Base-by-base conservation (phyloP, 257 asterid species). In the Nicotiana paniculata region DNA sequence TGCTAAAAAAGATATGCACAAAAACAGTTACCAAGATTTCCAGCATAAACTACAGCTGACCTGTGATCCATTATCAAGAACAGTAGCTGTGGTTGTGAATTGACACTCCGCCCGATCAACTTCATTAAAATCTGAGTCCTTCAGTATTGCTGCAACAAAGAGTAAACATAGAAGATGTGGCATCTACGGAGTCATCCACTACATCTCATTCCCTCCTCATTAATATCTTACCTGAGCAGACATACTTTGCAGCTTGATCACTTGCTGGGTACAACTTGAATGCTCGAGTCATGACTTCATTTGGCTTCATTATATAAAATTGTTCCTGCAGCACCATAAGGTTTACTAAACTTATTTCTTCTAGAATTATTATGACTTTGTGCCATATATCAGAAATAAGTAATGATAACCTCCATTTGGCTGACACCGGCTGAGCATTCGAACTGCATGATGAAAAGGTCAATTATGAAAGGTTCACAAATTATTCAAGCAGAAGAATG, bases 81-180 rank as follows among this genome's bases (percentile, higher is more conserved):
- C 89, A 24, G 99, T 96, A 76, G 99, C 93, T 77, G 95, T 93
- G 70, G 99, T 96, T 48, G 98, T 90, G 81, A 96, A 96, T 75
- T 94, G 97, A 78, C 99, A 96, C 86, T 96, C 97, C 39, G 98
- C 98, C 89, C 93, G 87, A 87, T 96, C 98, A 89, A 90, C 97
- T 90, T 94, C 99, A 79, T 85, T 87, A 81, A 93, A 96, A 83
- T 91, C 97, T 30, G 99, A 93, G 85, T 93, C 99, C 86, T 96
- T 96, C 57, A 96, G 85, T 85, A 96, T 92, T 84, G 99, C 98
- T 94, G 98, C 88, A 93, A 81, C 37, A 69, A 85, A 77, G 76
- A 26, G 28, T 26, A 39, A 69, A 53, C 77, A 83, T 26, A 75
- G 43, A 75, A 28, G 53, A 46, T 7, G 18, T 51, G 63, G 63